Conservation (phyloP, 805 yeast species). For the Candida sithepensis region DNA sequence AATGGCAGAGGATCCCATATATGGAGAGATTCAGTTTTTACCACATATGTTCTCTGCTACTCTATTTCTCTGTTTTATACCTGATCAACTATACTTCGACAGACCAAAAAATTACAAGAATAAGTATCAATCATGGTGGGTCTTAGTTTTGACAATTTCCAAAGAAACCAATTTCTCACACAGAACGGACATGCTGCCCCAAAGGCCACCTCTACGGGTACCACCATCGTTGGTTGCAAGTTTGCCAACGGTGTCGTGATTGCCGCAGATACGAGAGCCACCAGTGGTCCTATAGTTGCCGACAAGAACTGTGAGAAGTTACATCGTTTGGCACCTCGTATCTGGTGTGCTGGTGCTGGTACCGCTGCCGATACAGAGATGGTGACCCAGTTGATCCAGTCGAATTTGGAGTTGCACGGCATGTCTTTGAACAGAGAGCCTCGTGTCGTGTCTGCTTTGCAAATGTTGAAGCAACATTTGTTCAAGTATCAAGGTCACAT, state of each 20-base stretch:
- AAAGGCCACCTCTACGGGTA: constrained; percentile 94
- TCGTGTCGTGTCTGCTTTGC: constrained; percentile 88
- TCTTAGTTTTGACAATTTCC: constrained; percentile 86
- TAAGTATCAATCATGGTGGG: constrained; percentile 69
- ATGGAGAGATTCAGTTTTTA: too few species aligned
- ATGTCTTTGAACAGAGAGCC: constrained; percentile 83
- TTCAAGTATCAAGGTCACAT: constrained; percentile 96
- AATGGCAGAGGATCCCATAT: too few species aligned
- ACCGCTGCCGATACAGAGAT: constrained; percentile 99
- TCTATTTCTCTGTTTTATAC: too few species aligned
- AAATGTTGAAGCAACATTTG: constrained; percentile 90
- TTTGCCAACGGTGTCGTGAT: constrained; percentile 92
- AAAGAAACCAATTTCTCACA: constrained; percentile 76
- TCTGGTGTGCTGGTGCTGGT: constrained; percentile 99
- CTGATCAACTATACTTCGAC: too few species aligned
- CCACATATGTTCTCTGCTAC: too few species aligned
- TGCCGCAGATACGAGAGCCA: constrained; percentile 98
- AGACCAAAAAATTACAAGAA: too few species aligned
- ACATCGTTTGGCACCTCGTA: constrained; percentile 82
- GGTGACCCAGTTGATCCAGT: constrained; percentile 90
- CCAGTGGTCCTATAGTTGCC: constrained; percentile 94
- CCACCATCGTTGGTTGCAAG: constrained; percentile 97
- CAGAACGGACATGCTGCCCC: constrained; percentile 71
- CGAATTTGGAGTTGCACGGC: constrained; percentile 87
- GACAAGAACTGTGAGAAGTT: constrained; percentile 97